Percentiles rank a stretch among this genome's conserved stretches.
Conservation (phyloP, 768 basidiomycete species). For the Tricholoma hemisulphureum region DNA sequence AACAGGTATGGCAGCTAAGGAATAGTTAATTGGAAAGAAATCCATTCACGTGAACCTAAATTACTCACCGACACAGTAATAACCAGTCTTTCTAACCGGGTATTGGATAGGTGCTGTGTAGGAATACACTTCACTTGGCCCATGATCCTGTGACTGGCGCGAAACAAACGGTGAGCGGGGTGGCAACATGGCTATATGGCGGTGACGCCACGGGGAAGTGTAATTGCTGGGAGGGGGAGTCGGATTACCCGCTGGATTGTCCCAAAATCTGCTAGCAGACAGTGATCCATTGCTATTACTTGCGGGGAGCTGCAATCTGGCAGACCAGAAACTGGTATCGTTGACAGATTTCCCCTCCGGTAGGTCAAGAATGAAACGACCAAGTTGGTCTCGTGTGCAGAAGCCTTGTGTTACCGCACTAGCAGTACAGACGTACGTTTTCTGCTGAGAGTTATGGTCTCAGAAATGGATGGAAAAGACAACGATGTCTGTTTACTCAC, state of each 20-base stretch:
- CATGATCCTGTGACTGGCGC: constrained; percentile 39
- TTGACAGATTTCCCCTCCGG: constrained; percentile 59
- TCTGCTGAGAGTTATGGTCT: constrained; percentile 52
- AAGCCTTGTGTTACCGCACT: constrained; percentile 69
- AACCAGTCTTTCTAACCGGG: constrained; percentile 81
- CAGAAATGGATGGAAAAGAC: neutral
- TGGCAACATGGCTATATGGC: neutral
- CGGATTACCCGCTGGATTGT: constrained; percentile 61
- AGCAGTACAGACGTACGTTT: constrained; percentile 91
- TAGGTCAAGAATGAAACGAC: constrained; percentile 85
- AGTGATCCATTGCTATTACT: constrained; percentile 17
- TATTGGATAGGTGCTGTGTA: constrained; percentile 82
- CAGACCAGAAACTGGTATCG: constrained; percentile 86
- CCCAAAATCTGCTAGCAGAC: constrained; percentile 46
- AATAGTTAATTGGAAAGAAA: neutral
- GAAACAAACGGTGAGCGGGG: constrained; percentile 2
- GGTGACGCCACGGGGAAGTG: constrained; percentile 49
- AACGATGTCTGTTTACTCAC: constrained; percentile 42
- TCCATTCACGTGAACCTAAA: constrained; percentile 5
- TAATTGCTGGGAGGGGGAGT: constrained; percentile 47
- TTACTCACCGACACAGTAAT: constrained; percentile 89
- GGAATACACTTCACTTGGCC: constrained; percentile 46
- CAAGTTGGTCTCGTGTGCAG: constrained; percentile 69
- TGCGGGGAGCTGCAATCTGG: constrained; percentile 63
- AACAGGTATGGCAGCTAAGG: constrained; percentile 80